These are phyloP conservation scores for Helichrysum umbraculigerum DNA, from an alignment of 129 eudicot species.

Conservation along the genomic window DNA sequence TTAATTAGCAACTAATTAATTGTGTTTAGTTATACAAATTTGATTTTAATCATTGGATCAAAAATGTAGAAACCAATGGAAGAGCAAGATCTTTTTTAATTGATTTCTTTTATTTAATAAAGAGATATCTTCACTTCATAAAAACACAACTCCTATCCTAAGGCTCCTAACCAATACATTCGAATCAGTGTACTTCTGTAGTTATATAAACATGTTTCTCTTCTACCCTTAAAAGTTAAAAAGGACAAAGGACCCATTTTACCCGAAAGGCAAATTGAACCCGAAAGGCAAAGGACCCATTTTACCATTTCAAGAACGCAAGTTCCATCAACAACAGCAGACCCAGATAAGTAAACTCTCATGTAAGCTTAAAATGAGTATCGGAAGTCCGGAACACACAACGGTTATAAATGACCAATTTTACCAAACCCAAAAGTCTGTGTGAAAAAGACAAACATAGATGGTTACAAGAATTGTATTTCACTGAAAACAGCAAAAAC, in stretches of 20 bases:
- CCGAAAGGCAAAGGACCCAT: not conserved
- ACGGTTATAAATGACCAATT: conserved; percentile 6
- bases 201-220: not conserved
- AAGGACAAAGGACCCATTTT: not conserved
- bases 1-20: too few species aligned
- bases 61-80: too few species aligned
- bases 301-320: not conserved
- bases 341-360: conserved; percentile 10
- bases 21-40: too few species aligned
- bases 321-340: conserved; percentile 15
- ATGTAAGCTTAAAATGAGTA: not conserved
- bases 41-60: too few species aligned
- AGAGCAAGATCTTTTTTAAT: too few species aligned
- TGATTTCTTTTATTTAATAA: too few species aligned
- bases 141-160: not conserved
- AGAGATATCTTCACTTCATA: too few species aligned
- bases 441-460: conserved; percentile 14
- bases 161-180: too few species aligned
- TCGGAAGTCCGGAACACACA: conserved; percentile 6
- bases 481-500: conserved; percentile 16
- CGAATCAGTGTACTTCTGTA: not conserved
- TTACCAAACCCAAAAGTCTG: conserved; percentile 22
- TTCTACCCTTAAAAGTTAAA: not conserved
- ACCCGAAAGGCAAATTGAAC: not conserved
- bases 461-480: conserved; percentile 25